These are phyloP conservation scores for Clathrospora elynae DNA, from an alignment of 2,329 filamentous ascomycete species.

Conservation along the genomic window DNA sequence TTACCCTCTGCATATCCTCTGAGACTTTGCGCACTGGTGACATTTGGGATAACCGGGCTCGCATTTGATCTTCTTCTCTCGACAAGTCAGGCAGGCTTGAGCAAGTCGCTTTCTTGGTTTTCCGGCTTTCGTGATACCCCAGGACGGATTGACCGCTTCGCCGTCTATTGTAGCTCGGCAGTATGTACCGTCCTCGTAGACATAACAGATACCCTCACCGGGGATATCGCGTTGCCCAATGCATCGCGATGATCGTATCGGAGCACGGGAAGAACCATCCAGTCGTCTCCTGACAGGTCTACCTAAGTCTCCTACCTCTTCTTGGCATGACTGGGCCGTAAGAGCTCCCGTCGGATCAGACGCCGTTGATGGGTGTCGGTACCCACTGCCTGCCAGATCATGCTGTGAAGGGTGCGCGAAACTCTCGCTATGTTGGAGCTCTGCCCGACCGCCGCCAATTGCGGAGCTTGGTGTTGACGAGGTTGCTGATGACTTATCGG, in stretches of 20 bases:
- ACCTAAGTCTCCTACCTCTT: conserved; percentile 38
- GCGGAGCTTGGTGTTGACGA: conserved; percentile 33
- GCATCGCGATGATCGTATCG: conserved; percentile 42
- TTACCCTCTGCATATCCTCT: conserved; percentile 75
- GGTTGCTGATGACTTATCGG: conserved; percentile 29
- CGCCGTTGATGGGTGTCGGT: conserved; percentile 32
- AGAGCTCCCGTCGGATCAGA: conserved; percentile 29
- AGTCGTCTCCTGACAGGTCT: conserved; percentile 42
- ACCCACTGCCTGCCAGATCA: conserved; percentile 26
- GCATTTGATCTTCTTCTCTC: conserved; percentile 98
- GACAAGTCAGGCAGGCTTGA: conserved; percentile 89
- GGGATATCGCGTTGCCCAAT: conserved; percentile 63
- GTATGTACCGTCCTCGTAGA: conserved; percentile 83
- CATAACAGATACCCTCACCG: conserved; percentile 80
- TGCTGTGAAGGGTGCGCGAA: conserved; percentile 29
- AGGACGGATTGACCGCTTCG: conserved; percentile 84
- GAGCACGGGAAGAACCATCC: conserved; percentile 42
- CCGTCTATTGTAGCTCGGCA: conserved; percentile 85
- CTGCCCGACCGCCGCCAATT: conserved; percentile 26
- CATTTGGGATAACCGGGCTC: conserved; percentile 87
- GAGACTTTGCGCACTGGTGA: conserved; percentile 90
- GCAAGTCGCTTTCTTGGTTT: conserved; percentile 90
- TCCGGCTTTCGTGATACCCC: conserved; percentile 92
- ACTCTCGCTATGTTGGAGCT: conserved; percentile 32
- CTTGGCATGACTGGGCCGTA: conserved; percentile 27